Evolutionary conservation across 768 basidiomycete species (phyloP).

Genomic region (Serendipita sp.): DNA sequence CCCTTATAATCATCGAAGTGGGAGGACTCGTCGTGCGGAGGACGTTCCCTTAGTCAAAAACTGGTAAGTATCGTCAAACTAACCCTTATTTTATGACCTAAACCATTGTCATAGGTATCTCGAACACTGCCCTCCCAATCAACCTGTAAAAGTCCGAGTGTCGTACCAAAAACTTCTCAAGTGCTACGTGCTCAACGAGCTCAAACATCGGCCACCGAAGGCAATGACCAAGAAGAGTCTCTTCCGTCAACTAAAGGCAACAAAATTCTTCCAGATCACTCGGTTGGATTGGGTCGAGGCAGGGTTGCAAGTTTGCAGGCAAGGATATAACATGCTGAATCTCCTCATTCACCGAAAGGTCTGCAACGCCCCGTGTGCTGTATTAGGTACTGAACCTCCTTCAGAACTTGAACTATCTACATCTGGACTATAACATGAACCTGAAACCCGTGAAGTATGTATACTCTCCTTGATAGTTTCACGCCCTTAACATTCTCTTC

Average conservation of each 20-base stretch:
- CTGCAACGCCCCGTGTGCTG: slow-evolving; percentile 7
- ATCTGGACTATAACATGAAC: slow-evolving; percentile 97
- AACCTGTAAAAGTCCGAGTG: slow-evolving; percentile 94
- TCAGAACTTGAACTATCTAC: slow-evolving; percentile 82
- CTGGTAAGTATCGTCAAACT: slow-evolving; percentile 30
- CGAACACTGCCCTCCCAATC: slow-evolving; percentile 92
- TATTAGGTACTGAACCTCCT: slow-evolving; percentile 2
- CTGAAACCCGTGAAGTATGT: slow-evolving; percentile 81
- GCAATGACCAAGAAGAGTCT: slow-evolving; percentile 97
- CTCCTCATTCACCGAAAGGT: slow-evolving; percentile 96
- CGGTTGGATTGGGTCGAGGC: slow-evolving; percentile 98
- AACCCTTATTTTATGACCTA: not conserved
- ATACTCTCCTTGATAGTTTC: not conserved
- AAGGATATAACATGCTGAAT: slow-evolving; percentile 99
- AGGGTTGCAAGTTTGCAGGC: slow-evolving; percentile 92
- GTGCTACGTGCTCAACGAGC: slow-evolving; percentile 87
- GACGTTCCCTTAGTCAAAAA: slow-evolving; percentile 93
- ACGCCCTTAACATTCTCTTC: slow-evolving; percentile 15
- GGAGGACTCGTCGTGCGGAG: slow-evolving; percentile 84
- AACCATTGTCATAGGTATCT: slow-evolving; percentile 34
- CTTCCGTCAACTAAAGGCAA: slow-evolving; percentile 91
- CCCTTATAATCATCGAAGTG: slow-evolving; percentile 84
- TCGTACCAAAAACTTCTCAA: slow-evolving; percentile 98
- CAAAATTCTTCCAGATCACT: slow-evolving; percentile 99
- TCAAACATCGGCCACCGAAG: slow-evolving; percentile 78